Base-by-base conservation (phyloP, 2,329 filamentous ascomycete species). In the Cytospora piceicola region DNA sequence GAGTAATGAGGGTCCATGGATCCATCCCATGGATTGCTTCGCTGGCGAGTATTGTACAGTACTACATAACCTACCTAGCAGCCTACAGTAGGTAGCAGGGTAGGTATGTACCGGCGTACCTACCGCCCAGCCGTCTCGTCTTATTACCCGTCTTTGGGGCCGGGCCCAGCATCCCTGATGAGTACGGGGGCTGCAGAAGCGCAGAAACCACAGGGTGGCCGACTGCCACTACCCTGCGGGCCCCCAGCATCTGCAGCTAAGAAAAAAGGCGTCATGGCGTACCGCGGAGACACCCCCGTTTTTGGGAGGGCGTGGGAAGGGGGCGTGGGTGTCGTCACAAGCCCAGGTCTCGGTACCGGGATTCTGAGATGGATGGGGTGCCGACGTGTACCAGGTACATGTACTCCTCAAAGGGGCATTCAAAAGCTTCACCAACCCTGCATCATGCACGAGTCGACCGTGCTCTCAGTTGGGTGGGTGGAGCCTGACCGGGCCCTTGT, bases 241-340 rank as follows among this genome's bases (percentile, higher is more conserved):
- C 58, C 62, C 62, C 65, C 63, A 64, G 63, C 64, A 67, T 63
- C 66, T 67, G 63, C 63, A 67, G 66, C 66, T 58, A 65, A 67
- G 66, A 39, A 61, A 61, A 30, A 65, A 65, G 60, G 66, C 66
- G 63, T 67, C 63, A 66, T 65, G 66, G 66, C 66, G 63, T 59
- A 55, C 58, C 61, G 65, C 65, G 65, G 65, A 51, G 56, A 49
- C 52, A 64, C 49, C 58, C 61, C 65, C 66, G 63, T 52, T 59
- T 67, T 56, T 67, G 66, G 66, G 63, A 67, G 63, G 58, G 55
- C 9, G 63, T 54, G 63, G 55, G 51, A 42, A 22, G 60, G 24
- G 51, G 39, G 34, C 42, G 32, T 55, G 63, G 34, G 49, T 49
- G 17, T 39, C 34, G 52, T 36, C 59, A 55, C 42, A 22, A 42